Conservation (phyloP, 306 rosid genomes). For the Cucurbita ficifolia region DNA sequence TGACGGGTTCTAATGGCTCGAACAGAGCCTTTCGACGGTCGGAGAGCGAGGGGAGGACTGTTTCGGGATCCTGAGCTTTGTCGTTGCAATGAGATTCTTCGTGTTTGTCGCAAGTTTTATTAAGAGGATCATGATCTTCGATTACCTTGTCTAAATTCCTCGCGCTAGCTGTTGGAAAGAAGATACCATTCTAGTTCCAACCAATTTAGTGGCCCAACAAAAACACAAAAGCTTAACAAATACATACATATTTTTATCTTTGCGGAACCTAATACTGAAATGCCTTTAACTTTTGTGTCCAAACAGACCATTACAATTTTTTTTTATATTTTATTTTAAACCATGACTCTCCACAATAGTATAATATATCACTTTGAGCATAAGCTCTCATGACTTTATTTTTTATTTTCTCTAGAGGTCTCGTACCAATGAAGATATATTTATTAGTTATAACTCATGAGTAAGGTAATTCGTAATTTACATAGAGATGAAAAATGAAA, state of each 20-base stretch:
- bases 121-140: constrained; percentile 25
- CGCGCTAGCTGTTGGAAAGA: constrained; percentile 65
- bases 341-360: too few relatives aligned
- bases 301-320: too few relatives aligned
- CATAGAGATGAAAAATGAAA: neutral
- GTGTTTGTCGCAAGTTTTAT: constrained; percentile 31
- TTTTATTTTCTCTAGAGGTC: too few relatives aligned
- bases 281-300: too few relatives aligned
- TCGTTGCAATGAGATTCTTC: constrained; percentile 26
- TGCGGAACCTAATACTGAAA: too few relatives aligned
- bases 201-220: constrained; percentile 23
- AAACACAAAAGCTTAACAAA: neutral
- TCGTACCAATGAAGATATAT: too few relatives aligned
- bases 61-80: constrained; percentile 25
- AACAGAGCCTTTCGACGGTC: constrained; percentile 66
- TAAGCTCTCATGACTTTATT: too few relatives aligned
- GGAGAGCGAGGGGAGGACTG: constrained; percentile 31
- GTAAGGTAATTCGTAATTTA: too few relatives aligned
- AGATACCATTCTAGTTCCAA: constrained; percentile 55
- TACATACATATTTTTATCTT: too few relatives aligned
- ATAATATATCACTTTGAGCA: too few relatives aligned
- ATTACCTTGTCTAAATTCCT: constrained; percentile 53
- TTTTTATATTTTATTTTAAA: too few relatives aligned
- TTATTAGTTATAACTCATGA: too few relatives aligned
- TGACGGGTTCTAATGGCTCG: constrained; percentile 70